A percentile compares a stretch with the other conserved stretches of the same genome.
phyloP scores from a whole-genome alignment of 768 basidiomycete species.

The Tricholoma bakamatsutake region DNA sequence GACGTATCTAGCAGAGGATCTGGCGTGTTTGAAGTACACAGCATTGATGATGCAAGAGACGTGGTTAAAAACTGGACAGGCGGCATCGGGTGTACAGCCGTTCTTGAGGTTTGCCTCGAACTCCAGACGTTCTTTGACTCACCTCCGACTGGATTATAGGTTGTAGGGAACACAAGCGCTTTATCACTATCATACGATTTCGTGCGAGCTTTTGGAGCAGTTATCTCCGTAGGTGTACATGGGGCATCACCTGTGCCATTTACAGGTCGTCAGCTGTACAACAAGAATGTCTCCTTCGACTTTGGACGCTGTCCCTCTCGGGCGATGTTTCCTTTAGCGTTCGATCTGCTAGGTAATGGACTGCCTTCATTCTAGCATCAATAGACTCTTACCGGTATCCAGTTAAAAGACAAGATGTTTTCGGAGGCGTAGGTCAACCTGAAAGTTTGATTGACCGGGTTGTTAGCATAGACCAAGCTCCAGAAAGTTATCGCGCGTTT shows the following conservation, averaged over 20 bases:
- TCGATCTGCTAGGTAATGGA: slow-evolving; percentile 50
- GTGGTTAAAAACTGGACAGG: slow-evolving; percentile 47
- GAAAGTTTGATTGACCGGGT: slow-evolving; percentile 63
- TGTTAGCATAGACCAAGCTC: slow-evolving; percentile 53
- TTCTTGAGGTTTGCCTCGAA: slow-evolving; percentile 51
- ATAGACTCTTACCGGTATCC: neutral
- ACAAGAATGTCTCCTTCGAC: slow-evolving; percentile 75
- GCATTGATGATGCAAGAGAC: slow-evolving; percentile 46
- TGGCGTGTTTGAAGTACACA: slow-evolving; percentile 45
- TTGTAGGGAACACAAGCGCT: slow-evolving; percentile 65
- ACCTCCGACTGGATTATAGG: slow-evolving; percentile 31
- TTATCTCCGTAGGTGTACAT: slow-evolving; percentile 73
- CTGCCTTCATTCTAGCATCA: neutral
- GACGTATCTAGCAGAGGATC: slow-evolving; percentile 35
- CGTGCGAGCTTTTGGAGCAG: slow-evolving; percentile 69
- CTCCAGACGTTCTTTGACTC: neutral
- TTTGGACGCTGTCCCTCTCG: slow-evolving; percentile 81
- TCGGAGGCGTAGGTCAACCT: slow-evolving; percentile 61
- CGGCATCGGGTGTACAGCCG: slow-evolving; percentile 53
- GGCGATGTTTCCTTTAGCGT: slow-evolving; percentile 68
- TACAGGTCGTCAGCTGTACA: slow-evolving; percentile 52
- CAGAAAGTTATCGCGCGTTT: slow-evolving; percentile 56
- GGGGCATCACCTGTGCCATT: slow-evolving; percentile 49
- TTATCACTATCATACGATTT: slow-evolving; percentile 62
- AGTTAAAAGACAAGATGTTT: slow-evolving; percentile 67